Evolutionary conservation across 306 rosid species (phyloP).

Genomic region (Crotalaria pallida): DNA sequence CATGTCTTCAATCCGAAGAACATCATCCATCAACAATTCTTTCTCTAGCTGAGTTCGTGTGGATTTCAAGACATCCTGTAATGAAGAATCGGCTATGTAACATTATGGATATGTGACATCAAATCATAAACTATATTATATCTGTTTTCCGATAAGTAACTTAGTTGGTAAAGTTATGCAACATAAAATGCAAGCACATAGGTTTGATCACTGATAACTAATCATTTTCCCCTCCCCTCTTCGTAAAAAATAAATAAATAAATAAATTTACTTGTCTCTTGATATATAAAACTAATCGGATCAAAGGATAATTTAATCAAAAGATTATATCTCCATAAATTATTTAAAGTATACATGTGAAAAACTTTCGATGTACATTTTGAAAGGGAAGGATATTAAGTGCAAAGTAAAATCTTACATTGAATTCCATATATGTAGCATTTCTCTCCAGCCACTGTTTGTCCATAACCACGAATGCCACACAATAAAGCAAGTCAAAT

Average conservation of each 20-base stretch:
- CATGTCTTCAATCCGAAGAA: conserved; percentile 81
- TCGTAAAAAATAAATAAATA: too few relatives aligned
- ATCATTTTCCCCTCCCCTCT: too few relatives aligned
- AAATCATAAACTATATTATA: too few relatives aligned
- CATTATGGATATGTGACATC: neutral
- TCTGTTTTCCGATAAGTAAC: too few relatives aligned
- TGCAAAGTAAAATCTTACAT: conserved; percentile 46
- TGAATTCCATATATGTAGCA: conserved; percentile 91
- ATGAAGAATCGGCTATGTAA: neutral
- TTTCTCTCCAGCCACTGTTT: conserved; percentile 78
- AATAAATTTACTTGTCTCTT: too few relatives aligned
- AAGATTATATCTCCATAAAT: neutral
- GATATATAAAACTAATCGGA: too few relatives aligned
- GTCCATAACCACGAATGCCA: conserved; percentile 82
- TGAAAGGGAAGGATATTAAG: neutral
- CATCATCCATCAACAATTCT: conserved; percentile 78
- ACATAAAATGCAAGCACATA: too few relatives aligned
- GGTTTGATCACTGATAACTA: too few relatives aligned
- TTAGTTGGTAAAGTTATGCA: too few relatives aligned
- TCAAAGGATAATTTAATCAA: neutral
- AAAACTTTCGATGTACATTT: too few relatives aligned
- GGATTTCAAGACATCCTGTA: conserved; percentile 68
- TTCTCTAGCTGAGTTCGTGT: conserved; percentile 70
- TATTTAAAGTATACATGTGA: too few relatives aligned
- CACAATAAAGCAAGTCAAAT: conserved; percentile 84